These are phyloP conservation scores for Stropharia rugosoannulata DNA, from an alignment of 768 basidiomycete genomes.

Conservation along the genomic window DNA sequence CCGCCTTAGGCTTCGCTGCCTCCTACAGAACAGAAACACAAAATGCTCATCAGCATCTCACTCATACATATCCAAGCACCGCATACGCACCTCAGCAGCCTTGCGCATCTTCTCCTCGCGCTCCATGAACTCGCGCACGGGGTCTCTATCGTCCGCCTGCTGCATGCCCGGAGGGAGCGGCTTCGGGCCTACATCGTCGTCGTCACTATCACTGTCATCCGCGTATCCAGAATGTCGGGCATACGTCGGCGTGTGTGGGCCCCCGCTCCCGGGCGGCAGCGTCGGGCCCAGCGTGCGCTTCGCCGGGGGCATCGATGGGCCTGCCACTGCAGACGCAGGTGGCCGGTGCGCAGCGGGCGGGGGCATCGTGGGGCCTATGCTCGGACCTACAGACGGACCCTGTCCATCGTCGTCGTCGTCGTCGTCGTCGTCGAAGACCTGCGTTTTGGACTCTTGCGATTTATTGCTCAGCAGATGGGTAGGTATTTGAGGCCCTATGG, in stretches of 20 bases:
- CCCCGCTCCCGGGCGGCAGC: constrained; percentile 30
- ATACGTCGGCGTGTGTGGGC: constrained; percentile 30
- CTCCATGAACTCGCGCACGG: constrained; percentile 81
- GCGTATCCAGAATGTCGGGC: constrained; percentile 27
- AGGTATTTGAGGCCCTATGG: constrained; percentile 13
- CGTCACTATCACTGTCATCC: constrained; percentile 53
- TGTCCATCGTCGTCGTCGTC: constrained; percentile 75
- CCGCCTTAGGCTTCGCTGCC: constrained; percentile 72
- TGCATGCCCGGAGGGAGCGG: constrained; percentile 56
- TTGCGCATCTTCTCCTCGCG: constrained; percentile 77
- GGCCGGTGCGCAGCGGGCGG: constrained; percentile 7
- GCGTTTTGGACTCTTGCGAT: constrained; percentile 8
- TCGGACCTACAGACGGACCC: constrained; percentile 28
- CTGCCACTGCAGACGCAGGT: constrained; percentile 18
- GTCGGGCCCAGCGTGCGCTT: constrained; percentile 54
- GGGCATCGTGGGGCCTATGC: constrained; percentile 16
- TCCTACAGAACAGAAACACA: constrained; percentile 43
- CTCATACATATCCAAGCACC: neutral
- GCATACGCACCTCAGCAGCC: constrained; percentile 54
- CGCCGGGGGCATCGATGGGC: neutral
- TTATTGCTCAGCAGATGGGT: constrained; percentile 21
- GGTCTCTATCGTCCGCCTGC: constrained; percentile 47
- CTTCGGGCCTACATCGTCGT: constrained; percentile 84
- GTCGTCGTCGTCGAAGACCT: constrained; percentile 36
- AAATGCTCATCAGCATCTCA: neutral